Evolutionary conservation across 2,329 filamentous ascomycete genomes (phyloP), one percentile per base, ranked within the genome.

Genomic region (Phyllosticta paracitricarpa): DNA sequence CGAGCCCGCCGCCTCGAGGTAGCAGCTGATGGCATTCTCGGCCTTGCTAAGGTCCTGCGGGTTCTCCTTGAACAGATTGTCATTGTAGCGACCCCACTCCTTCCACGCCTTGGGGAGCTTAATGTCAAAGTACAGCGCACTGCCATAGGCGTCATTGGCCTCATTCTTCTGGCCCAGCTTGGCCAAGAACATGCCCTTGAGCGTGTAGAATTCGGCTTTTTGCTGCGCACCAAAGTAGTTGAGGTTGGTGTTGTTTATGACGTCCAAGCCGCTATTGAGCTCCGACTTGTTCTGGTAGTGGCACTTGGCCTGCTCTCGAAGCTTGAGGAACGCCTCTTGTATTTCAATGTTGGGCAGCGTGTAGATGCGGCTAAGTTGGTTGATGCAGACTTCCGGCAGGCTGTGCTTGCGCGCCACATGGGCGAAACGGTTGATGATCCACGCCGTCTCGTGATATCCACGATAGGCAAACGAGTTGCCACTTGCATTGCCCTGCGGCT

Each of bases 261-360:
- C 94, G 70, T 99, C 94, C 66, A 99, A 74, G 1, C 94, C 94
- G 70, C 87, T 96, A 59, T 87, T 93, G 59, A 99, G 84, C 75
- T 99, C 94, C 48, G 89, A 88, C 0, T 88, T 86, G 69, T 97
- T 97, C 76, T 97, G 92, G 73, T 97, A 99, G 72, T 99, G 94
- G 67, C 94, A 99, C 73, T 97, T 97, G 53, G 94, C 94, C 75
- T 99, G 94, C 76, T 99, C 95, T n/a, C 95, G 83, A 58, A 99
- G 77, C 77, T 99, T 99, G 64, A 99, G 78, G 81, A 99, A 99
- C 0, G 94, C 94, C 73, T 99, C 94, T 71, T 99, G 95, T 55
- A 99, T 99, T 77, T 99, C 94, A 54, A 99, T 99, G 71, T 99
- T 99, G 1, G 94, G 94, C 5, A 99, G 82, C 0, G 94, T 99